Evolutionary conservation across 73 alveolate genomes (phyloP), one percentile per base, ranked within the genome.

Genomic region (Paramecium pentaurelia): DNA sequence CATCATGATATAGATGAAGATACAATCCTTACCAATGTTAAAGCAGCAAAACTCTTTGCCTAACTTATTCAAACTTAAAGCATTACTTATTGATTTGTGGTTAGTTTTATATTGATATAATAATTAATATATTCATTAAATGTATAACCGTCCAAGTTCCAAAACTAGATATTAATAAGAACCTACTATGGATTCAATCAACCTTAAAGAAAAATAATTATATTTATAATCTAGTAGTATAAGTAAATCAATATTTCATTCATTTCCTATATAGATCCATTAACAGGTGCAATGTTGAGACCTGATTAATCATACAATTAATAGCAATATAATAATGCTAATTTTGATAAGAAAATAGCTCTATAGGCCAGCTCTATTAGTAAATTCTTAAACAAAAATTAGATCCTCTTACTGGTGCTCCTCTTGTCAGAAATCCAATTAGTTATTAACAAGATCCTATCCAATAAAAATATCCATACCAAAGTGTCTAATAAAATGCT

Each of bases 1-100:
- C 84, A 71, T 60, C 93, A 86, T 38, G 93, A 86, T 64, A 18
- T 54, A 4, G 93, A 87, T 42, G 89, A 87, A 64, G 71, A 87
- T 8, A 68, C 73, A 25, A 40, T 58, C 32, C 38, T 87, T 16
- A n/a, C 14, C 14, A 59, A 87, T 64, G 27, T 40, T 0, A 44
- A 45, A 4, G 30, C 89, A 18, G 93, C 89, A 6, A 38, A 68
- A 28, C 27, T 87, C 37, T 68, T 87, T 64, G 18, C 40, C n/a
- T 40, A 87, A 22, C 77, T 87, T 60, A 37, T 75, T 32, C 12
- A 75, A 36, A 32, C 1, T 14, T 40, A 75, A 36, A 75, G 20
- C 8, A 75, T 75, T 68, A 68, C 47, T 68, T 68, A 68, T 68
- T 68, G 84, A 68, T 16, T 64, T 64, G 30, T 64, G 84, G 70